These are phyloP conservation scores for Pseudogymnoascus verrucosus DNA, from an alignment of 2,329 filamentous ascomycete species.

Conservation along the genomic window DNA sequence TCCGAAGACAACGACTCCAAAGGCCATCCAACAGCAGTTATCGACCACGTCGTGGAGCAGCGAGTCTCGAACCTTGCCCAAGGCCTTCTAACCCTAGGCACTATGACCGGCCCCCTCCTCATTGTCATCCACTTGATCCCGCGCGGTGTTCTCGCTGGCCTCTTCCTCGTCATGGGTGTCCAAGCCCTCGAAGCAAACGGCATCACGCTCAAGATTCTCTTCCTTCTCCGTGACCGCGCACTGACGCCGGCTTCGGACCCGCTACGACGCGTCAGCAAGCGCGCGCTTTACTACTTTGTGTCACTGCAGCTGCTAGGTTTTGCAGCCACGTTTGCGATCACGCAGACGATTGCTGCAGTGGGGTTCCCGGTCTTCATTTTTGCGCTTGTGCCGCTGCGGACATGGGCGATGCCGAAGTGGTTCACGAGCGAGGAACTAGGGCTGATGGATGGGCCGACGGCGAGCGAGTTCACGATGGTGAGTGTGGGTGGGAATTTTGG, in stretches of 20 bases:
- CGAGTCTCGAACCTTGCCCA: constrained; percentile 71
- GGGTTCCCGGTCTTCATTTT: constrained; percentile 72
- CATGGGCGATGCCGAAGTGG: constrained; percentile 53
- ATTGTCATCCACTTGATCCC: constrained; percentile 70
- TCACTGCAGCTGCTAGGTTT: constrained; percentile 61
- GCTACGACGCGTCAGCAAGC: constrained; percentile 52
- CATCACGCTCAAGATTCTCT: constrained; percentile 67
- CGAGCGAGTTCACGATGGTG: constrained; percentile 68
- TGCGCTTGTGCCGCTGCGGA: constrained; percentile 57
- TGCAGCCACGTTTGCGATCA: constrained; percentile 73
- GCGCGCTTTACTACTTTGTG: constrained; percentile 67
- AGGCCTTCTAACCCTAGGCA: constrained; percentile 68
- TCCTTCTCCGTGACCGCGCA: constrained; percentile 54
- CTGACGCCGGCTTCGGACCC: constrained; percentile 55
- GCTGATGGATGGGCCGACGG: constrained; percentile 63
- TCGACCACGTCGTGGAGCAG: constrained; percentile 66
- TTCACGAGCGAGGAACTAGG: constrained; percentile 54
- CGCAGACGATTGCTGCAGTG: constrained; percentile 73
- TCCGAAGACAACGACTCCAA: constrained; percentile 49
- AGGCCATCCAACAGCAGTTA: constrained; percentile 44
- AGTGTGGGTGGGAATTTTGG: constrained; percentile 56
- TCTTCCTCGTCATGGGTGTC: constrained; percentile 81
- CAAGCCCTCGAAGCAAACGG: constrained; percentile 71
- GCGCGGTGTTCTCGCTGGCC: constrained; percentile 68
- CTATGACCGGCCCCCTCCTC: constrained; percentile 69